Conservation (phyloP, 805 yeast genomes). For the Saturnispora kantuleensis region DNA sequence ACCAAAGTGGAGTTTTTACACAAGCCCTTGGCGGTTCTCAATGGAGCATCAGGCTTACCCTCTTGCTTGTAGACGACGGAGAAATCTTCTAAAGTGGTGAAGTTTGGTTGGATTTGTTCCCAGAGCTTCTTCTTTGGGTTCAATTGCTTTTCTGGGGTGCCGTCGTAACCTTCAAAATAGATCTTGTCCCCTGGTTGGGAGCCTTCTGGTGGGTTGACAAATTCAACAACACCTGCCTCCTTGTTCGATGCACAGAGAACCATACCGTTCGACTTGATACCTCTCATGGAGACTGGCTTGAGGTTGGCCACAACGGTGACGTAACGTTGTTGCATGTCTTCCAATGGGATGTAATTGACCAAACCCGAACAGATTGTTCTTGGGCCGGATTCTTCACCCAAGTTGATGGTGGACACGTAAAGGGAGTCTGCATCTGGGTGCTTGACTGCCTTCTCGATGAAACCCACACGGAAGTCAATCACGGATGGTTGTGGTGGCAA, state of each 20-base stretch:
- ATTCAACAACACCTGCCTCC: slow-evolving; percentile 64
- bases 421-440: slow-evolving; percentile 98
- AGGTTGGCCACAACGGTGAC: slow-evolving; percentile 90
- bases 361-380: slow-evolving; percentile 97
- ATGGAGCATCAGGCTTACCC: slow-evolving; percentile 62
- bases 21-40: slow-evolving; percentile 70
- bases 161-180: slow-evolving; percentile 85
- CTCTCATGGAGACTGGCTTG: slow-evolving; percentile 98
- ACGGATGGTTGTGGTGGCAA: slow-evolving; percentile 71
- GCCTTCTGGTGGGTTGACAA: slow-evolving; percentile 89
- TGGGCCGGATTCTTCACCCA: slow-evolving; percentile 96
- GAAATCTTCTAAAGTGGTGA: slow-evolving; percentile 66
- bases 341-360: slow-evolving; percentile 79
- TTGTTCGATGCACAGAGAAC: slow-evolving; percentile 80
- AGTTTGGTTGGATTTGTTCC: slow-evolving; percentile 90
- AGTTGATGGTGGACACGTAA: slow-evolving; percentile 91
- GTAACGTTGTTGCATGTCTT: slow-evolving; percentile 90
- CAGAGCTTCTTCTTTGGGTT: slow-evolving; percentile 98
- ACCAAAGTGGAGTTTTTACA: slow-evolving; percentile 67
- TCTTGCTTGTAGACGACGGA: slow-evolving; percentile 74
- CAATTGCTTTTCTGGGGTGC: slow-evolving; percentile 81
- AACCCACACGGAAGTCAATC: slow-evolving; percentile 92
- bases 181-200: slow-evolving; percentile 93
- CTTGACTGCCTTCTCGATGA: slow-evolving; percentile 89
- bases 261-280: slow-evolving; percentile 92